phyloP scores from a whole-genome alignment of 768 basidiomycete species.

The Leccinum obscurum region DNA sequence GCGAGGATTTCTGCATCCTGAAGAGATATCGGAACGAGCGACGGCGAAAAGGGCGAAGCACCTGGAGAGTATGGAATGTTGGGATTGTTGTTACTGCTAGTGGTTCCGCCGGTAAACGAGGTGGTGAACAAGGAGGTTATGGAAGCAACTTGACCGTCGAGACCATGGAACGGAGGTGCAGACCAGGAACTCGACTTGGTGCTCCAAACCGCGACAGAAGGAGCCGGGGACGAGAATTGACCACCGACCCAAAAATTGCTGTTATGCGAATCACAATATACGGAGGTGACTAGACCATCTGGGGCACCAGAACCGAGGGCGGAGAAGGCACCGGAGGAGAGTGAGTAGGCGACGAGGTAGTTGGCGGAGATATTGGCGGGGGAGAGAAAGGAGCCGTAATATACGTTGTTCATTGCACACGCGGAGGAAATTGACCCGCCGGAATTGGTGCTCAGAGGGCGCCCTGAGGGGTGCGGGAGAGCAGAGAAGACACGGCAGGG shows the following conservation, averaged over 20 bases:
- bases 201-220: constrained; percentile 74
- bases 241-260: constrained; percentile 80
- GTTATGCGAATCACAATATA: constrained; percentile 73
- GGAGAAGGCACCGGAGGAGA: constrained; percentile 56
- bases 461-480: constrained; percentile 65
- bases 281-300: constrained; percentile 64
- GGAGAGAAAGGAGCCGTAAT: constrained; percentile 85
- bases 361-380: constrained; percentile 56
- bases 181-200: constrained; percentile 66
- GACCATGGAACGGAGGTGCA: constrained; percentile 76
- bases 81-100: constrained; percentile 69
- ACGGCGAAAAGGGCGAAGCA: constrained; percentile 85
- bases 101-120: constrained; percentile 56
- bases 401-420: constrained; percentile 64
- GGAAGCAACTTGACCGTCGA: constrained; percentile 68
- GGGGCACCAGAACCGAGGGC: constrained; percentile 68
- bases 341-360: constrained; percentile 79
- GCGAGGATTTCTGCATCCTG: constrained; percentile 55
- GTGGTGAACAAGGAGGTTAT: constrained; percentile 84
- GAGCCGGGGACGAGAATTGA: constrained; percentile 64
- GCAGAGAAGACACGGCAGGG: constrained; percentile 67
- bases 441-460: constrained; percentile 70
- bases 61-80: constrained; percentile 81
- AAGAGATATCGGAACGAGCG: constrained; percentile 82
- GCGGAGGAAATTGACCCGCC: constrained; percentile 78